These are phyloP conservation scores for Boletus edulis DNA, from an alignment of 768 basidiomycete species.

Conservation along the genomic window DNA sequence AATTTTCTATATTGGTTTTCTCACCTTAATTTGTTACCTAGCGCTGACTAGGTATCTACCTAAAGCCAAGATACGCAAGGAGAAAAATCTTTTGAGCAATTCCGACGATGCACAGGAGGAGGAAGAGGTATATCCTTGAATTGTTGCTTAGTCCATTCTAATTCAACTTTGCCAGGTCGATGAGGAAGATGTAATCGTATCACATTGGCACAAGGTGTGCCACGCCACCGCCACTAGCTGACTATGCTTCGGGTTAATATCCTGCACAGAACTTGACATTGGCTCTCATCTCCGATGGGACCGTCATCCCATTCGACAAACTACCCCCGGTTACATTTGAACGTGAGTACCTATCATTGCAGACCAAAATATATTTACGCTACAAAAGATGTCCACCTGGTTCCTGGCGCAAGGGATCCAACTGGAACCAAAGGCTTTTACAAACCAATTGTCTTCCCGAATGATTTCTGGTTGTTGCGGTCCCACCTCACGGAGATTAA, in stretches of 20 bases:
- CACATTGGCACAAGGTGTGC: constrained; percentile 80
- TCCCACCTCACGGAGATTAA: constrained; percentile 86
- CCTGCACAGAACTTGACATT: constrained; percentile 75
- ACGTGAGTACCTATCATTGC: constrained; percentile 44
- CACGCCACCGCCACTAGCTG: constrained; percentile 13
- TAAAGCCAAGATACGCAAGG: constrained; percentile 69
- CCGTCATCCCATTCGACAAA: constrained; percentile 47
- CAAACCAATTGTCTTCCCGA: constrained; percentile 87
- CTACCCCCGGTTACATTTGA: constrained; percentile 60
- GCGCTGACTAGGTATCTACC: constrained; percentile 86
- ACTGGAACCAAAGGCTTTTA: constrained; percentile 69
- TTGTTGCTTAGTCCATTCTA: constrained; percentile 8
- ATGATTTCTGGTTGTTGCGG: constrained; percentile 92
- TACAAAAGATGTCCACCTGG: constrained; percentile 59
- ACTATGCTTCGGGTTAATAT: constrained; percentile 7
- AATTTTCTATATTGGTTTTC: not conserved
- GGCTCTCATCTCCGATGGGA: constrained; percentile 75
- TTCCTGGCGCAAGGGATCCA: constrained; percentile 57
- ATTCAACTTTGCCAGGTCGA: constrained; percentile 14
- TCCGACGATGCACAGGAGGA: constrained; percentile 41
- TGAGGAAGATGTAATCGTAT: constrained; percentile 60
- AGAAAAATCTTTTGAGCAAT: constrained; percentile 71
- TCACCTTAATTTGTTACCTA: constrained; percentile 28
- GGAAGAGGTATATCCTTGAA: constrained; percentile 41
- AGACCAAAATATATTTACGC: constrained; percentile 9